phyloP scores from a whole-genome alignment of 2,329 filamentous ascomycete genomes.

The Tolypocladium cylindrosporum region DNA sequence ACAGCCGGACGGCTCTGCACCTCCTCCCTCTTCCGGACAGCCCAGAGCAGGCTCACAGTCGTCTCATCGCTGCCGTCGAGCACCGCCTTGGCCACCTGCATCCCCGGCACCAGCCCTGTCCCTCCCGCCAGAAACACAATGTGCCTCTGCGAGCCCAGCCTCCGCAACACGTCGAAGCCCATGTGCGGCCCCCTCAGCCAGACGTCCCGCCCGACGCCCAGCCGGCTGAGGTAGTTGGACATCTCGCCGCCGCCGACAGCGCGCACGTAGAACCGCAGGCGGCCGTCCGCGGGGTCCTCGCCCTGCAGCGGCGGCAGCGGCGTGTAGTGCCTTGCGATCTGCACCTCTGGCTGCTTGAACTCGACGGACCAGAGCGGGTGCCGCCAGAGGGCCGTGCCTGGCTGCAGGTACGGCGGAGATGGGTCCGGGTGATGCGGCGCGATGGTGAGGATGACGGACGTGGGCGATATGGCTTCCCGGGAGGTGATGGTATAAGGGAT shows the following conservation, averaged over 20 bases:
- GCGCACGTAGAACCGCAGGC: conserved; percentile 68
- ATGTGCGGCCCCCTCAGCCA: conserved; percentile 70
- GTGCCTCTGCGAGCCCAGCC: conserved; percentile 18
- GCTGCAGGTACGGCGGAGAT: conserved; percentile 16
- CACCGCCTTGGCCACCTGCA: conserved; percentile 66
- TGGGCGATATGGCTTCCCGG: conserved; percentile 53
- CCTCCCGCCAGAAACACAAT: conserved; percentile 85
- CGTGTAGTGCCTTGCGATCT: conserved; percentile 87
- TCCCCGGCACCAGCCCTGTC: conserved; percentile 81
- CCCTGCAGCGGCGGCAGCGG: conserved; percentile 53
- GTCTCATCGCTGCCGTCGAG: conserved; percentile 25
- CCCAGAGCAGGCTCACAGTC: conserved; percentile 70
- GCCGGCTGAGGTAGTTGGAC: conserved; percentile 64
- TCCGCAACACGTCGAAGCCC: conserved; percentile 45
- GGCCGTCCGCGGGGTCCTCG: conserved; percentile 22
- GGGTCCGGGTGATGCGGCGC: conserved; percentile 26
- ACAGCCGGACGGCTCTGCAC: conserved; percentile 22
- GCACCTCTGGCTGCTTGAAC: conserved; percentile 87
- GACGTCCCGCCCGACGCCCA: conserved; percentile 53
- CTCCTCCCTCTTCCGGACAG: conserved; percentile 50
- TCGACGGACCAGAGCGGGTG: conserved; percentile 77
- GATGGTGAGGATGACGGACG: conserved; percentile 60
- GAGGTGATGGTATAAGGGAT: conserved; percentile 54
- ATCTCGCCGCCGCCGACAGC: conserved; percentile 73
- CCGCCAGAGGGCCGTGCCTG: conserved; percentile 17